phyloP scores from a whole-genome alignment of 768 basidiomycete genomes.

The Pleurotus citrinopileatus region DNA sequence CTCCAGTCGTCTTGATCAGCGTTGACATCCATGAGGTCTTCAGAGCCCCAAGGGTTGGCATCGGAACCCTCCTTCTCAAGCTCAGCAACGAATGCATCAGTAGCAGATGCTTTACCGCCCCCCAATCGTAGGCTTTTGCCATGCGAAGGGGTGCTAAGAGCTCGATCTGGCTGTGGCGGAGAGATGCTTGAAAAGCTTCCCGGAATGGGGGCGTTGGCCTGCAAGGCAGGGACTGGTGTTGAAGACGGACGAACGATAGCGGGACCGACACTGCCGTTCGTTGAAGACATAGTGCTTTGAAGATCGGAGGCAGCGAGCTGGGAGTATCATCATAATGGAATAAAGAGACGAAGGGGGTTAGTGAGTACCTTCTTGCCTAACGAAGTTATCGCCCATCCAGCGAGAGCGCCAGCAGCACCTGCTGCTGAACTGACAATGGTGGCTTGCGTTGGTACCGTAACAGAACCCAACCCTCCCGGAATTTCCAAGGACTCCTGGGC shows the following conservation, averaged over 20 bases:
- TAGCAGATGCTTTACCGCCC: slow-evolving; percentile 41
- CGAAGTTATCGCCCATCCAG: slow-evolving; percentile 95
- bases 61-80: slow-evolving; percentile 52
- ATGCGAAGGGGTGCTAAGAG: slow-evolving; percentile 28
- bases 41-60: slow-evolving; percentile 65
- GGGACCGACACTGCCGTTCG: background rate
- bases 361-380: slow-evolving; percentile 72
- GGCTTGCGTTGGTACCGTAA: slow-evolving; percentile 33
- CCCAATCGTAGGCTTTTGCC: slow-evolving; percentile 72
- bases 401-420: slow-evolving; percentile 87
- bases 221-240: slow-evolving; percentile 77
- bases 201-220: slow-evolving; percentile 82
- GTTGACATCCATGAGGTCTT: slow-evolving; percentile 89
- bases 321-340: slow-evolving; percentile 8
- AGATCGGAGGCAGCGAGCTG: slow-evolving; percentile 74
- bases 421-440: slow-evolving; percentile 82
- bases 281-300: slow-evolving; percentile 59
- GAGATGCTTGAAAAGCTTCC: slow-evolving; percentile 59
- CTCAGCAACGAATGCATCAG: slow-evolving; percentile 45
- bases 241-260: slow-evolving; percentile 39
- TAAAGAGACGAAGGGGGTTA: background rate
- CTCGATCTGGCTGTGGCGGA: slow-evolving; percentile 57
- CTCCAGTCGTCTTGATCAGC: slow-evolving; percentile 96
- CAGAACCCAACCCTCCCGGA: slow-evolving; percentile 24
- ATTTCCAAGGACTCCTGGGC: slow-evolving; percentile 25